Percentiles rank a stretch among this genome's conserved stretches.
Evolutionary conservation across 2,329 filamentous ascomycete genomes (phyloP).

Genomic region (Coniochaeta sp.): DNA sequence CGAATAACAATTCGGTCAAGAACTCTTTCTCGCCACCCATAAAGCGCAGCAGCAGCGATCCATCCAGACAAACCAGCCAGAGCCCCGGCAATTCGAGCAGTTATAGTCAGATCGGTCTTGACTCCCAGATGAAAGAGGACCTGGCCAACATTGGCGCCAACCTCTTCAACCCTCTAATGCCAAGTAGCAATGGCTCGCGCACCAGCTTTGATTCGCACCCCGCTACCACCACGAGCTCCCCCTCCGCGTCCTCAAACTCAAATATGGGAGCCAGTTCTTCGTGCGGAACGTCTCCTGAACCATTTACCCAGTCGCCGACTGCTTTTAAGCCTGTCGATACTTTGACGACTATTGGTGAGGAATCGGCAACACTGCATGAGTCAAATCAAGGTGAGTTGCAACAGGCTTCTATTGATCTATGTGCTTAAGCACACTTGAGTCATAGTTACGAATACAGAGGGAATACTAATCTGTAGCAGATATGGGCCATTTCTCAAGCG

Average conservation of each 20-base stretch:
- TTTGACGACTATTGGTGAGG: constrained; percentile 58
- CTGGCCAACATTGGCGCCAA: constrained; percentile 44
- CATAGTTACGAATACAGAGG: neutral
- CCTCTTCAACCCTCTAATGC: constrained; percentile 51
- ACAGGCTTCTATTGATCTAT: neutral
- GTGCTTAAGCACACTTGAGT: neutral
- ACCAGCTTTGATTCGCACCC: constrained; percentile 42
- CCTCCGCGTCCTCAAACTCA: constrained; percentile 55
- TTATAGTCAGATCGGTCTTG: constrained; percentile 22
- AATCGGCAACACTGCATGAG: constrained; percentile 46
- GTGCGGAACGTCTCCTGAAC: constrained; percentile 73
- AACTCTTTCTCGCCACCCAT: neutral
- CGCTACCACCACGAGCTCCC: constrained; percentile 51
- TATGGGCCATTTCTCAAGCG: constrained; percentile 28
- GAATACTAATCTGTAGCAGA: constrained; percentile 18
- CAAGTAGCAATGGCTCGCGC: constrained; percentile 38
- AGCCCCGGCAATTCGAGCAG: constrained; percentile 27
- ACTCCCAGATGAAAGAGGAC: constrained; percentile 35
- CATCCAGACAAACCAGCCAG: constrained; percentile 24
- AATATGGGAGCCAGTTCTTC: constrained; percentile 51
- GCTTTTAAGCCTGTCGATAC: constrained; percentile 57
- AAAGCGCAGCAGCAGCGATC: constrained; percentile 19
- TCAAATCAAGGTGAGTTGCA: neutral
- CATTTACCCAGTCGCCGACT: constrained; percentile 62
- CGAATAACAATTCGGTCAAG: constrained; percentile 10